A percentile compares a stretch with the other conserved stretches of the same genome.
These are phyloP conservation scores for Prunus mume DNA, from an alignment of 306 rosid species.

Conservation along the genomic window DNA sequence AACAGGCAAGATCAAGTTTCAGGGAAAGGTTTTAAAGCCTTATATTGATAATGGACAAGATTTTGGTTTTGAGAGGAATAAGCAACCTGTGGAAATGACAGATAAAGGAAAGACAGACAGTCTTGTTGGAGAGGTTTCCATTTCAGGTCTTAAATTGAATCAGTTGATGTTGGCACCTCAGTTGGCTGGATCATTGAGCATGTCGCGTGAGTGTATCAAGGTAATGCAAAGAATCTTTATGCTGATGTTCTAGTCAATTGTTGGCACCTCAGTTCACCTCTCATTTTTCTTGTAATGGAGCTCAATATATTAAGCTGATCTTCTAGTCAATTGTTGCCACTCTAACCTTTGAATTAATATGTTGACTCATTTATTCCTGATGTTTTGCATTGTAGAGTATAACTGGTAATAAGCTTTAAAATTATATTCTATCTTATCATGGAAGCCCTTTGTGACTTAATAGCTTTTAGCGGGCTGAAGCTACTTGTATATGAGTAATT, in stretches of 20 bases:
- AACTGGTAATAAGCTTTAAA: not conserved
- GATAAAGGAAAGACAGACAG: constrained; percentile 41
- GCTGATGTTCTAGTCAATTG: no score
- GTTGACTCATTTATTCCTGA: not conserved
- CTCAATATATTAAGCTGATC: not conserved
- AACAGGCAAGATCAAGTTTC: constrained; percentile 83
- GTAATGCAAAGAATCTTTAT: constrained; percentile 31
- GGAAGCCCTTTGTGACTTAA: constrained; percentile 1
- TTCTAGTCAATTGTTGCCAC: not conserved
- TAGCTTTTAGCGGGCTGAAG: not conserved
- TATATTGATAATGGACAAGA: constrained; percentile 39
- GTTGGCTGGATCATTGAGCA: constrained; percentile 62
- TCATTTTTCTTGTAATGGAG: not conserved
- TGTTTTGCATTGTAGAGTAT: not conserved
- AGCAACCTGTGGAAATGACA: constrained; percentile 30
- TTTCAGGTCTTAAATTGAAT: constrained; percentile 85
- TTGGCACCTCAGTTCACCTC: not conserved
- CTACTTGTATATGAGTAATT: not conserved
- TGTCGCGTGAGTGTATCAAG: constrained; percentile 68
- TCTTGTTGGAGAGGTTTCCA: constrained; percentile 74
- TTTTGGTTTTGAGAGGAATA: constrained; percentile 34
- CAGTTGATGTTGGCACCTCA: constrained; percentile 92
- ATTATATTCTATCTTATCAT: not conserved
- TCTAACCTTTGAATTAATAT: not conserved
- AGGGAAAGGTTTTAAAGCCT: constrained; percentile 69